A percentile compares a stretch with the other conserved stretches of the same genome.
These are phyloP conservation scores for Umbelopsis sp. DNA, from an alignment of 192 early-diverging fungal species.

Conservation along the genomic window DNA sequence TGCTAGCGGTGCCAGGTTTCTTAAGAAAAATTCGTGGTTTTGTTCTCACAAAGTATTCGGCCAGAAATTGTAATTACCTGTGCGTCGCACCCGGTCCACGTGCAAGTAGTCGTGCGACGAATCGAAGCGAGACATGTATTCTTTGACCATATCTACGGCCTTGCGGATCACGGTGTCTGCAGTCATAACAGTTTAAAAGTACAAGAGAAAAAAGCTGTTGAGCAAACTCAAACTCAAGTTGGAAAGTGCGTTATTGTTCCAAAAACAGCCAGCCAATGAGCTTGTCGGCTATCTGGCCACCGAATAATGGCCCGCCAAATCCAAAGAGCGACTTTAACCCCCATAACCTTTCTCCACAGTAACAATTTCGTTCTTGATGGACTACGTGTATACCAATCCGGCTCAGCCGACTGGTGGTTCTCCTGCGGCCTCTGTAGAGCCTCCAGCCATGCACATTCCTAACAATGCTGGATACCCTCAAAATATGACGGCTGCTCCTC, in stretches of 20 bases:
- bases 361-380: constrained; percentile 12
- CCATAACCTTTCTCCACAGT: not conserved
- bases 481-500: constrained; percentile 22
- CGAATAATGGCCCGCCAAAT: constrained; percentile 14
- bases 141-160: constrained; percentile 58
- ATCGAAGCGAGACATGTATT: constrained; percentile 67
- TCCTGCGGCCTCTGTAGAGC: constrained; percentile 3
- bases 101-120: constrained; percentile 74
- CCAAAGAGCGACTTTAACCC: not conserved
- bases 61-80: constrained; percentile 39
- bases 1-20: constrained; percentile 22
- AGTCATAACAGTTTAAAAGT: constrained; percentile 5
- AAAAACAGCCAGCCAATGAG: constrained; percentile 22
- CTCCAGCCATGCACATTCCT: not conserved
- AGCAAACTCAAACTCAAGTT: constrained; percentile 5
- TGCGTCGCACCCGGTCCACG: constrained; percentile 65
- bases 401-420: constrained; percentile 7
- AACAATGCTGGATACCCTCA: constrained; percentile 17
- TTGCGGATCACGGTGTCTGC: constrained; percentile 2
- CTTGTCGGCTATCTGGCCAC: not conserved
- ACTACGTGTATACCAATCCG: constrained; percentile 23
- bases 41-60: not conserved
- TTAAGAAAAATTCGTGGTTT: not conserved
- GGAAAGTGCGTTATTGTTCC: constrained; percentile 13
- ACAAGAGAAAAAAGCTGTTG: constrained; percentile 12